These are phyloP conservation scores for Pichia rugopelliculosa DNA, from an alignment of 805 yeast species.

Conservation along the genomic window DNA sequence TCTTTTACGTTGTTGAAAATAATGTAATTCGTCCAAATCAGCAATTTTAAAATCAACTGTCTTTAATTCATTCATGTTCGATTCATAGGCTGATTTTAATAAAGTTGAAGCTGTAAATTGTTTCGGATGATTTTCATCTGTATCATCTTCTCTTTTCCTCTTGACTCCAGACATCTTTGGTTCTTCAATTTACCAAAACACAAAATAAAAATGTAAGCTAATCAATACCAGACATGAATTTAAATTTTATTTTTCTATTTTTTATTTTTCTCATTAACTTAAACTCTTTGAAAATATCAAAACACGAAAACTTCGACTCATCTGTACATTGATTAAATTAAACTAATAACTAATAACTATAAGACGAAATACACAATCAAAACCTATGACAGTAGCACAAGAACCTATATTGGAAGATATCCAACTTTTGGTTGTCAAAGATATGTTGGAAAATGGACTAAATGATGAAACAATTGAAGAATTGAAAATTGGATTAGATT, in stretches of 20 bases:
- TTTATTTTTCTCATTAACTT: too few species aligned
- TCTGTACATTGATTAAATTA: too few species aligned
- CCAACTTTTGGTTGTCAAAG: conserved; percentile 1
- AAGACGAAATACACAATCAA: too few species aligned
- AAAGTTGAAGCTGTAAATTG: conserved; percentile 64
- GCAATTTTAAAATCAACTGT: conserved; percentile 43
- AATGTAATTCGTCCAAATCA: conserved; percentile 76
- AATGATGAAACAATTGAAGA: background rate
- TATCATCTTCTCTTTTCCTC: conserved; percentile 37
- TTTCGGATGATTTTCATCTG: conserved; percentile 9
- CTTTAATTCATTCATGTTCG: conserved; percentile 34
- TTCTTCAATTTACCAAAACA: too few species aligned
- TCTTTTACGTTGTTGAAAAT: conserved; percentile 68
- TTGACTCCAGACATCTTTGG: conserved; percentile 4
- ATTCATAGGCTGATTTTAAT: conserved; percentile 52
- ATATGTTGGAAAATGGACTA: background rate
- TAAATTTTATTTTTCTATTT: too few species aligned
- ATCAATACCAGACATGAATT: too few species aligned
- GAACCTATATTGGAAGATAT: conserved; percentile 1
- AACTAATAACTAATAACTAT: background rate
- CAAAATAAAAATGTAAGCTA: too few species aligned
- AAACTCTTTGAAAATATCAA: too few species aligned
- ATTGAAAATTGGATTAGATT: background rate
- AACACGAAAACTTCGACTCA: too few species aligned
- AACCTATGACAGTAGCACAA: background rate